Conservation (phyloP, 495 filamentous ascomycete genomes). For the Aspergillus diversus region DNA sequence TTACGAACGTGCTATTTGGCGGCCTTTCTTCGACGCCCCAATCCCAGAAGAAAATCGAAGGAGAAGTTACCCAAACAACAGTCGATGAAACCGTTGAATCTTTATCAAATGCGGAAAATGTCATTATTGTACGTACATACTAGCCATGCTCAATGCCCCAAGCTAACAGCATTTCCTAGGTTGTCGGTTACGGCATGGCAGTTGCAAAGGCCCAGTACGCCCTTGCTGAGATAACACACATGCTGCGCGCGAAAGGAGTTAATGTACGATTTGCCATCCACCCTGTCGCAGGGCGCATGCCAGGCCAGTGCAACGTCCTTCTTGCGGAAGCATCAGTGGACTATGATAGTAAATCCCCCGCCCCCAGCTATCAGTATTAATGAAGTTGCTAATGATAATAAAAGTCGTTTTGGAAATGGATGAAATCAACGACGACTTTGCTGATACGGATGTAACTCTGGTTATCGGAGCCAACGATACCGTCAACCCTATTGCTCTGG, state of each 20-base stretch:
- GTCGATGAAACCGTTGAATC: conserved; percentile 76
- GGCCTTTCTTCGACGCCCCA: conserved; percentile 66
- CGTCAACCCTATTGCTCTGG: conserved; percentile 81
- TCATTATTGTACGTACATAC: conserved; percentile 62
- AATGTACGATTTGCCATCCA: conserved; percentile 87
- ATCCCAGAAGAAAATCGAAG: conserved; percentile 66
- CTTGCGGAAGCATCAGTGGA: conserved; percentile 81
- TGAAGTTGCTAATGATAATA: conserved; percentile 21
- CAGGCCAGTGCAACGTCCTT: conserved; percentile 83
- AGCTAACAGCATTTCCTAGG: conserved; percentile 20
- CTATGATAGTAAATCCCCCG: conserved; percentile 64
- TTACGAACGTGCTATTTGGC: conserved; percentile 81
- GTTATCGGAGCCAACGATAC: conserved; percentile 88
- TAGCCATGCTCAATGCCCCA: too few relatives aligned
- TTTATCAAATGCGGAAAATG: conserved; percentile 69
- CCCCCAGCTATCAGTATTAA: neutral
- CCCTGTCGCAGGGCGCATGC: conserved; percentile 82
- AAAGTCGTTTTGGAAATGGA: conserved; percentile 81
- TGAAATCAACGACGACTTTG: conserved; percentile 87
- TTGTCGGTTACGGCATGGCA: conserved; percentile 86
- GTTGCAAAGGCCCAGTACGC: conserved; percentile 87
- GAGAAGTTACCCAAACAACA: conserved; percentile 68
- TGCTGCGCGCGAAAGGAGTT: conserved; percentile 68
- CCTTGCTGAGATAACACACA: conserved; percentile 74
- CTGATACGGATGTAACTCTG: conserved; percentile 78